Evolutionary conservation across 768 basidiomycete genomes (phyloP), one percentile per base, ranked within the genome.

Genomic region (Rhodotorula paludigena): DNA sequence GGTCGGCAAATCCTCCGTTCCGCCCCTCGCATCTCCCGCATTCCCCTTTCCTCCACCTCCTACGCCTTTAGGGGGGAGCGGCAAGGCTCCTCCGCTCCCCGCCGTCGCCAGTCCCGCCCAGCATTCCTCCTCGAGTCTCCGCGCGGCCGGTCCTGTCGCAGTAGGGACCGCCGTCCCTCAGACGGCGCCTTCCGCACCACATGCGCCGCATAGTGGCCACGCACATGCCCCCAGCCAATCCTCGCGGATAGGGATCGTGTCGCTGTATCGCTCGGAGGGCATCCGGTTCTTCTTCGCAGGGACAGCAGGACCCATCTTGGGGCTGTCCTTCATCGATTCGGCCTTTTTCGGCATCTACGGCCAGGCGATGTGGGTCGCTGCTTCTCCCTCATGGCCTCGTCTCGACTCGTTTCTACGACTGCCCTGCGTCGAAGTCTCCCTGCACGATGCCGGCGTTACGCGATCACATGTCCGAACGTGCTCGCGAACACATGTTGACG

Each of bases 341-440:
- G 72, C 72, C 18, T 73, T 73, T 44, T 73, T 73, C 36, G 72
- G 72, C 2, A 10, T 69, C n/a, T 73, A 73, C n/a, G 72, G 72
- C 10, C 25, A 44, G 38, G 61, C 52, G 25, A 73, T 73, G 72
- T 72, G 60, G 57, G 71, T 68, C 42, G 21, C 3, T 2, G 3
- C 3, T 1, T 20, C 30, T 39, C 30, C 33, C 16, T 45, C 8
- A 33, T 20, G 28, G 28, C n/a, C n/a, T n/a, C 2, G 25, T 8
- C 16, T 16, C n/a, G n/a, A 6, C 28, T 51, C 49, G 9, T 51
- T 51, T 12, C 49, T 10, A 14, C 28, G 23, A 47, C 11, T 7
- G 12, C 35, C 10, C 23, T 7, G 36, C 36, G 16, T 35, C 38
- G 35, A 14, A 21, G 14, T 35, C 33, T 5, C 12, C 10, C 35